Evolutionary conservation across 495 filamentous ascomycete species (phyloP), one percentile per base, ranked within the genome.

Genomic region (Xylaria sp.): DNA sequence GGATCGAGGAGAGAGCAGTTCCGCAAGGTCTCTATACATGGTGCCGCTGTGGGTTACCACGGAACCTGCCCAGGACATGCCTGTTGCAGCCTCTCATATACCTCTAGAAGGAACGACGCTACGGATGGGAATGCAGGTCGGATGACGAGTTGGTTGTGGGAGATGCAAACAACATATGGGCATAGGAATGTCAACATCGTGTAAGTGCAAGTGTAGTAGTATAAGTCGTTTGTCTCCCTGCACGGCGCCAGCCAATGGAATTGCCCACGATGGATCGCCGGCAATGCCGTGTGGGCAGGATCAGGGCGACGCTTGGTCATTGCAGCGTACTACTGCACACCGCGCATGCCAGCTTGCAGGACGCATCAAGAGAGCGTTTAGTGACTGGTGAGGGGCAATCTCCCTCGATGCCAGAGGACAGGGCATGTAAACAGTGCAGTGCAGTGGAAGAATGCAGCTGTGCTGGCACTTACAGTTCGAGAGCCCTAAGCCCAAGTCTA

Each of bases 281-380:
- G 59, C 37, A 43, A 3, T 62, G 59, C 59, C 40, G 59, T 62
- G 29, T 33, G 37, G 59, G 17, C 29, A 35, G 14, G 37, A 66
- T 67, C 48, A 41, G 64, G 64, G 31, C 50, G 4, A 57, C 50
- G 64, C 64, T 43, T 53, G 64, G 29, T 35, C 14, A 40, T 29
- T 68, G 52, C 66, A 68, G 53, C 53, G 41, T 40, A 46, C 66
- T 59, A 59, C 66, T 59, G 66, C 53, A 68, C 37, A 48, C 53
- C 11, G 12, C 55, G 40, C 53, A 68, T 58, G 17, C 64, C 65
- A 52, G 43, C 31, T 52, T 68, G 40, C 65, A 55, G 65, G 19
- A 0, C 14, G 33, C 65, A 58, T 58, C 19, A 12, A 68, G 21
- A 29, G n/a, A 50, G 41, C 8, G 31, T 7, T 29, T 29, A 21